phyloP scores from a whole-genome alignment of 176 grass and related monocot genomes.

The Saccharum officinarum region DNA sequence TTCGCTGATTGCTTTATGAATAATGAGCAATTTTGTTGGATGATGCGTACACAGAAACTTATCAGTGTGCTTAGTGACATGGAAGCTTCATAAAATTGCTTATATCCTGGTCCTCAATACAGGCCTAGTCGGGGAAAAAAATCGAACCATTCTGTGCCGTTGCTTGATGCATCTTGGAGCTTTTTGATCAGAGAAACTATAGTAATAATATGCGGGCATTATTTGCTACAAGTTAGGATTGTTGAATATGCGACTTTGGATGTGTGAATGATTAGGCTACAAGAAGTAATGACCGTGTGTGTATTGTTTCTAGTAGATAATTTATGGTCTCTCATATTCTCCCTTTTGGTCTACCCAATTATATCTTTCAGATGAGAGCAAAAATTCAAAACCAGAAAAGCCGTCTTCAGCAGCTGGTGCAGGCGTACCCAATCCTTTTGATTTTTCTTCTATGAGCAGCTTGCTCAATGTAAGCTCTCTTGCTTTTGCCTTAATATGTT shows the following conservation, averaged over 20 bases:
- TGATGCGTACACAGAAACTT: background rate
- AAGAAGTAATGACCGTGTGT: background rate
- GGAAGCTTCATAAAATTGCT: background rate
- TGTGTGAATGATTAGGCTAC: background rate
- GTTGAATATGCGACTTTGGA: background rate
- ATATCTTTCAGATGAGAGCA: conserved; percentile 54
- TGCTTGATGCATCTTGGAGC: background rate
- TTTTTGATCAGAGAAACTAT: background rate
- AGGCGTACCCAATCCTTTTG: conserved; percentile 60
- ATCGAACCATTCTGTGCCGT: background rate
- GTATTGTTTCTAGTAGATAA: background rate
- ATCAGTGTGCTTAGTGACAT: conserved; percentile 8
- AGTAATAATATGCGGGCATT: background rate
- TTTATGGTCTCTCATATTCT: background rate
- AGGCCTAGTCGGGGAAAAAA: background rate
- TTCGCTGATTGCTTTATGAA: background rate
- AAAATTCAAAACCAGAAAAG: conserved; percentile 53
- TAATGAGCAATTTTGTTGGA: background rate
- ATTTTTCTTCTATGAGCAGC: conserved; percentile 72
- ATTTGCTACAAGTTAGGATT: background rate
- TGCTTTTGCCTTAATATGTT: background rate
- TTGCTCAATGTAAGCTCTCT: conserved; percentile 69
- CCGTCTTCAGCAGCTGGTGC: conserved; percentile 40
- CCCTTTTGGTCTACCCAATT: background rate
- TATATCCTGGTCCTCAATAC: background rate